These are phyloP conservation scores for Neurospora sp. DNA, from an alignment of 495 filamentous ascomycete genomes.

Conservation along the genomic window DNA sequence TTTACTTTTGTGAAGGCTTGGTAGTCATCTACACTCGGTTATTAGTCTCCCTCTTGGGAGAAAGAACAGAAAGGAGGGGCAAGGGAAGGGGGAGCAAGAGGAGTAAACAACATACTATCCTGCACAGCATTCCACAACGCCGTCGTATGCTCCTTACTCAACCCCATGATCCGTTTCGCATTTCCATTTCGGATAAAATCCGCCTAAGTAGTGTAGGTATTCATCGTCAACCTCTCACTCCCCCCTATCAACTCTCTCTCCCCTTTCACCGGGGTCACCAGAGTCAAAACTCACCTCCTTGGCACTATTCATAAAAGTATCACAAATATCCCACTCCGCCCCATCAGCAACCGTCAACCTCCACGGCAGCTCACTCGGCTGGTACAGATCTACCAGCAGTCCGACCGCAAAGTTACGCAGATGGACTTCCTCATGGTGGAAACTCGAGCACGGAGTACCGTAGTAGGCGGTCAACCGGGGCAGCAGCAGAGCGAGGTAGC, in stretches of 20 bases:
- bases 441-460: slow-evolving; percentile 59
- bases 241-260: too few species aligned
- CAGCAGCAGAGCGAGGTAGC: slow-evolving; percentile 66
- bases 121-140: slow-evolving; percentile 77
- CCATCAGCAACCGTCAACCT: slow-evolving; percentile 50
- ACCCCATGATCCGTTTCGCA: slow-evolving; percentile 84
- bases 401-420: slow-evolving; percentile 72
- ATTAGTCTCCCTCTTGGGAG: neutral
- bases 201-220: slow-evolving; percentile 37
- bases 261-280: too few species aligned
- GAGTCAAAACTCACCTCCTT: slow-evolving; percentile 55
- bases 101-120: slow-evolving; percentile 49
- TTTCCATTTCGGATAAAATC: slow-evolving; percentile 87
- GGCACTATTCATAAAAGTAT: slow-evolving; percentile 86
- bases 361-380: slow-evolving; percentile 58
- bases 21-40: slow-evolving; percentile 55
- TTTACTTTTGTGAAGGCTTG: slow-evolving; percentile 62
- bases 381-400: slow-evolving; percentile 77
- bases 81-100: neutral
- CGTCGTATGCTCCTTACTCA: slow-evolving; percentile 81
- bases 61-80: neutral
- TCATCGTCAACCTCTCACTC: too few species aligned
- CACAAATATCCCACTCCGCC: slow-evolving; percentile 63
- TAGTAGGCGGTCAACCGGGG: slow-evolving; percentile 76
- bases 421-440: slow-evolving; percentile 65